Percentiles rank a stretch among this genome's conserved stretches.
These are phyloP conservation scores for Eutypa lata DNA, from an alignment of 2,329 filamentous ascomycete genomes.

Conservation along the genomic window DNA sequence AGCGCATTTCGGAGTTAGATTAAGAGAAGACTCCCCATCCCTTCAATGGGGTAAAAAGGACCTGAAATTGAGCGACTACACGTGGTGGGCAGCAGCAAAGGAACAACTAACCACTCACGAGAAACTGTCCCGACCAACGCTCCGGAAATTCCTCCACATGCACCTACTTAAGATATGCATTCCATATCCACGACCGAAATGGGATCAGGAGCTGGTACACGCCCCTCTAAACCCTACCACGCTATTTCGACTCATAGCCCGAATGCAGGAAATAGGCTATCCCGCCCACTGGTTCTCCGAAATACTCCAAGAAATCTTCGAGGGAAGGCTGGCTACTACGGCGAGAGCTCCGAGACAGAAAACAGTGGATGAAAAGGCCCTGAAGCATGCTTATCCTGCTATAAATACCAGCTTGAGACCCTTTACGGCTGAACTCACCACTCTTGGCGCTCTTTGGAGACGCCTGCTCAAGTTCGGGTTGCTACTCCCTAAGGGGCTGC, in stretches of 20 bases:
- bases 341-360: constrained; percentile 16
- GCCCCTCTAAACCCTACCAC: constrained; percentile 22
- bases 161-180: constrained; percentile 24
- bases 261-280: constrained; percentile 20
- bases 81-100: constrained; percentile 8
- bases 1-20: too few relatives aligned
- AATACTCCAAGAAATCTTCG: constrained; percentile 12
- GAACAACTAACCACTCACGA: constrained; percentile 4
- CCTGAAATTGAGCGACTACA: constrained; percentile 11
- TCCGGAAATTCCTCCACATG: constrained; percentile 22
- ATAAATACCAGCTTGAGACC: constrained; percentile 8
- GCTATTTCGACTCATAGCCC: constrained; percentile 15
- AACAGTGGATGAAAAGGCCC: constrained; percentile 4
- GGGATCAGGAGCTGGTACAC: constrained; percentile 13
- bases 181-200: constrained; percentile 15
- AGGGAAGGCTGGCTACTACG: constrained; percentile 14
- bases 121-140: constrained; percentile 11
- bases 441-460: constrained; percentile 16
- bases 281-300: constrained; percentile 25
- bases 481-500: constrained; percentile 5
- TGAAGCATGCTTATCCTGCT: constrained; percentile 2
- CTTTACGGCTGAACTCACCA: constrained; percentile 18
- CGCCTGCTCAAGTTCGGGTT: too few relatives aligned
- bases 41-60: constrained; percentile 1
- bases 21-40: neutral